Evolutionary conservation across 208 protist species (phyloP).

Genomic region (Acanthamoeba sp.): DNA sequence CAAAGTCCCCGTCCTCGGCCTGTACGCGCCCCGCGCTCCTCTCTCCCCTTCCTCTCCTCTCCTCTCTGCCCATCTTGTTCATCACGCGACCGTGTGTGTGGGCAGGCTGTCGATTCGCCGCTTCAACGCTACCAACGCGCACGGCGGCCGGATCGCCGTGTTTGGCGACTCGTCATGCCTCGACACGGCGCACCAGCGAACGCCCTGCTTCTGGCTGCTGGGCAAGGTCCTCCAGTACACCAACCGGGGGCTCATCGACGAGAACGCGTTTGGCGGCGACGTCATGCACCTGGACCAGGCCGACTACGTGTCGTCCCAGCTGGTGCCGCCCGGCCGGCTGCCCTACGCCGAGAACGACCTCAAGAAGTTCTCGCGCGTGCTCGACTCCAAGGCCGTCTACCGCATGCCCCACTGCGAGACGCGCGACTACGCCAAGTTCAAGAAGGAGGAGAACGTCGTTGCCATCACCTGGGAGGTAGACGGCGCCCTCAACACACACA

Average conservation of each 20-base stretch:
- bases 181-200: conserved; percentile 80
- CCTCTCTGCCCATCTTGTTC: not conserved
- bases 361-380: conserved; percentile 62
- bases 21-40: conserved; percentile 29
- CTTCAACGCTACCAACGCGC: conserved; percentile 1
- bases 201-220: conserved; percentile 82
- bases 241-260: not conserved
- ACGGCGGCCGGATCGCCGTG: conserved; percentile 84
- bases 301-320: not conserved
- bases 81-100: not conserved
- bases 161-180: conserved; percentile 90
- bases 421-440: conserved; percentile 5
- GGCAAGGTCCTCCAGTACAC: conserved; percentile 76
- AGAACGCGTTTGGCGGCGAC: conserved; percentile 17
- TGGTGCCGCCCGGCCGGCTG: conserved; percentile 8
- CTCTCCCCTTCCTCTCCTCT: not conserved
- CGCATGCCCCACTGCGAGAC: conserved; percentile 20
- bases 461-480: conserved; percentile 15
- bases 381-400: conserved; percentile 14
- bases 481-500: too few species aligned
- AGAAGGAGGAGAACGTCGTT: not conserved
- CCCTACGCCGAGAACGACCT: conserved; percentile 66
- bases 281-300: conserved; percentile 17
- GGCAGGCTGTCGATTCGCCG: not conserved
- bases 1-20: conserved; percentile 73